These are phyloP conservation scores for Sporothrix globosa DNA, from an alignment of 2,329 filamentous ascomycete genomes.

Conservation along the genomic window DNA sequence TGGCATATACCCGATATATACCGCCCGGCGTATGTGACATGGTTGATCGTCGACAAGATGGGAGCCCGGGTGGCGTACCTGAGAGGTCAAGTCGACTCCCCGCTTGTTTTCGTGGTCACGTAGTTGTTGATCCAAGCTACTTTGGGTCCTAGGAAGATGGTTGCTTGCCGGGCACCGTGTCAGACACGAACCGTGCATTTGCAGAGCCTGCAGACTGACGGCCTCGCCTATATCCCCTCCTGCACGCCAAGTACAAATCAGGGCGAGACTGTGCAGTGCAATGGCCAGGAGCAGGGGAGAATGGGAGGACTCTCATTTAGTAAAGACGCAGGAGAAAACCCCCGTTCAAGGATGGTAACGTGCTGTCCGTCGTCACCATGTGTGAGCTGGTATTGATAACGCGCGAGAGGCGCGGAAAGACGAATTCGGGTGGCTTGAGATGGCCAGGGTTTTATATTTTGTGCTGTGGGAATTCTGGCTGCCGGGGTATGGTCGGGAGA, in stretches of 20 bases:
- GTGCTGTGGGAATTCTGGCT: background rate
- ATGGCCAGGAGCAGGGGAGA: background rate
- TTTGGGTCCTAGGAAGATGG: background rate
- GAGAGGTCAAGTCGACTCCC: background rate
- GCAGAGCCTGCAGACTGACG: background rate
- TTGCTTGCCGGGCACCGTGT: background rate
- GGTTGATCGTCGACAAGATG: background rate
- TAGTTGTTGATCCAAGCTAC: background rate
- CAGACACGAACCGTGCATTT: no score
- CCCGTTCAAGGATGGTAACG: background rate
- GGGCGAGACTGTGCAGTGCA: background rate
- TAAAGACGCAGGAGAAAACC: background rate
- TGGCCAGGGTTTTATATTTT: background rate
- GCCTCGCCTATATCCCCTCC: background rate
- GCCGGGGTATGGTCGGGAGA: background rate
- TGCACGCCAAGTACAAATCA: background rate
- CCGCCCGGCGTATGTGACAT: constrained; percentile 9
- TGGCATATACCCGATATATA: background rate
- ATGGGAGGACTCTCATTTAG: background rate
- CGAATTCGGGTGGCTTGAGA: background rate
- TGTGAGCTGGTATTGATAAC: background rate
- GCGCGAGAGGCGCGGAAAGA: background rate
- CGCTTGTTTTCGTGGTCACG: background rate
- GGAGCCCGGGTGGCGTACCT: background rate
- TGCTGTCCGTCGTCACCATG: background rate